phyloP scores from a whole-genome alignment of 441 rosid genomes.

The Metrosideros polymorpha region DNA sequence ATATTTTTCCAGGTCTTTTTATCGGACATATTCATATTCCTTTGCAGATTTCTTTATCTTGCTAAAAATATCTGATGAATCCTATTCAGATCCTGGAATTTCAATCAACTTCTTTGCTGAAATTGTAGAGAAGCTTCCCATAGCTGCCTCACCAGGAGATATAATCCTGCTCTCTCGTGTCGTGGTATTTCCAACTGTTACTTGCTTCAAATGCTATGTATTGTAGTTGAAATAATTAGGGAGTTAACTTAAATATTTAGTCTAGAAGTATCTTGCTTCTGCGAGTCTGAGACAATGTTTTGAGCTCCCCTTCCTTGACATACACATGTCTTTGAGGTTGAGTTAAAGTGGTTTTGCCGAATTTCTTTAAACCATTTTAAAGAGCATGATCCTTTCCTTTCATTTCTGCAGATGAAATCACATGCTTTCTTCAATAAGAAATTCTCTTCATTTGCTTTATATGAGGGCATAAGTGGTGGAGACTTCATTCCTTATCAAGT shows the following conservation, averaged over 20 bases:
- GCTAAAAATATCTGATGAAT: conserved; percentile 39
- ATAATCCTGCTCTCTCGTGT: conserved; percentile 39
- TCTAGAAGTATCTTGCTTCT: neutral
- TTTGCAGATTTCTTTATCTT: conserved; percentile 41
- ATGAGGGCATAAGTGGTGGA: conserved; percentile 26
- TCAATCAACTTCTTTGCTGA: conserved; percentile 35
- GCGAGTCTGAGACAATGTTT: neutral
- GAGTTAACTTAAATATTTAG: neutral
- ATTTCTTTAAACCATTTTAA: neutral
- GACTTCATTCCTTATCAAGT: conserved; percentile 47
- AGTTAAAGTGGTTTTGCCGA: neutral
- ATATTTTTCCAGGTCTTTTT: neutral
- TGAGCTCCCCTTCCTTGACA: neutral
- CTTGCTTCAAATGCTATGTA: neutral
- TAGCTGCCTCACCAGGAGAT: conserved; percentile 36
- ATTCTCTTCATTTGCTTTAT: conserved; percentile 60
- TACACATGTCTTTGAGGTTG: neutral
- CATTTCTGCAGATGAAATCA: conserved; percentile 40
- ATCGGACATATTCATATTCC: neutral
- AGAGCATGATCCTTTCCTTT: neutral
- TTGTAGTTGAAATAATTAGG: neutral
- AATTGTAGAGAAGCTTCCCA: conserved; percentile 30
- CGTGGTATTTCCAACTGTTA: conserved; percentile 20
- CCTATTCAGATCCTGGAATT: conserved; percentile 26
- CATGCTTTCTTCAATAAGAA: conserved; percentile 50